A percentile compares a stretch with the other conserved stretches of the same genome.
These are phyloP conservation scores for Angophora floribunda DNA, from an alignment of 345 rosid genomes.

Conservation along the genomic window DNA sequence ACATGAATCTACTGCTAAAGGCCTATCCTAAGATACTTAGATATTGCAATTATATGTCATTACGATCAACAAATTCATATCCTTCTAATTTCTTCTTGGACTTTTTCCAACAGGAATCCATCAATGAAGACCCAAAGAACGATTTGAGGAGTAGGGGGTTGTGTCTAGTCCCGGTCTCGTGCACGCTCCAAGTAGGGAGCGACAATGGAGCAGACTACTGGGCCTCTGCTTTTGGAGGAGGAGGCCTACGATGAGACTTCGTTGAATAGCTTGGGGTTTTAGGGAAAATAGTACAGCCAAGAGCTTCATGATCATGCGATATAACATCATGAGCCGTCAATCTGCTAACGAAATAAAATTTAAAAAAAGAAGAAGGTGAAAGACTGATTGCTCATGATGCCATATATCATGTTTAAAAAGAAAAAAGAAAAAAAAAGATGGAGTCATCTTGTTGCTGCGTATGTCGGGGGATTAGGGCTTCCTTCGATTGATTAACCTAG, in stretches of 20 bases:
- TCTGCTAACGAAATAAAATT: slow-evolving; percentile 30
- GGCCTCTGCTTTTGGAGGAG: slow-evolving; percentile 57
- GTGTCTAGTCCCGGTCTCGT: slow-evolving; percentile 73
- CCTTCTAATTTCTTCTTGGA: neutral
- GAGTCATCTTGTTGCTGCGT: neutral
- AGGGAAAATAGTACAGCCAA: neutral
- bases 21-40: neutral
- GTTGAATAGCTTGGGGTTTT: neutral
- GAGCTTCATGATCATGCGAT: neutral
- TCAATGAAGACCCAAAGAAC: slow-evolving; percentile 17
- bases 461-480: neutral
- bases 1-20: neutral
- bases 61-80: neutral
- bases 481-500: neutral
- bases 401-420: slow-evolving; percentile 18
- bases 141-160: slow-evolving; percentile 67
- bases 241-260: slow-evolving; percentile 9
- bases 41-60: neutral
- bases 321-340: slow-evolving; percentile 99
- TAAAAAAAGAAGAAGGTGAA: neutral
- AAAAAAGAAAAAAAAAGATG: neutral
- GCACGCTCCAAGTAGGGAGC: slow-evolving; percentile 56
- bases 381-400: slow-evolving; percentile 99
- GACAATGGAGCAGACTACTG: slow-evolving; percentile 71
- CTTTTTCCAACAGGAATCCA: neutral